These are phyloP conservation scores for Talaromyces pinophilus DNA, from an alignment of 2,329 filamentous ascomycete genomes.

Conservation along the genomic window DNA sequence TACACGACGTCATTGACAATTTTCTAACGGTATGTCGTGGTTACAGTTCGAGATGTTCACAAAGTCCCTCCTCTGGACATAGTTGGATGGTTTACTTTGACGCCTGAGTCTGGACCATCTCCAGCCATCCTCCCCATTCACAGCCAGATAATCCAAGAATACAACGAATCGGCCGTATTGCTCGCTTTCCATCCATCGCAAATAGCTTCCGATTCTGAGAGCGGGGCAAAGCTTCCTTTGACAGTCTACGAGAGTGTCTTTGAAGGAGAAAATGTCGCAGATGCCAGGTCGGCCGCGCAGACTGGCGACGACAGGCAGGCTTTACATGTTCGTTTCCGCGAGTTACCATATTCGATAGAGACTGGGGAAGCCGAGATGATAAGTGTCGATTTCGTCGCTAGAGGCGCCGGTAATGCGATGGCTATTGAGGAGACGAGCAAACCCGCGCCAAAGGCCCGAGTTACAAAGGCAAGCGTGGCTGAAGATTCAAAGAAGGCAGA, in stretches of 20 bases:
- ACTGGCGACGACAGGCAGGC: slow-evolving; percentile 66
- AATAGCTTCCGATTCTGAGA: slow-evolving; percentile 53
- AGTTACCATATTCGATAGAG: slow-evolving; percentile 84
- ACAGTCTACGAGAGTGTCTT: slow-evolving; percentile 86
- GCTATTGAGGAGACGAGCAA: slow-evolving; percentile 47
- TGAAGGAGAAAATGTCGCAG: slow-evolving; percentile 65
- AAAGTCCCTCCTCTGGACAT: slow-evolving; percentile 79
- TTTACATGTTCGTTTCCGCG: slow-evolving; percentile 72
- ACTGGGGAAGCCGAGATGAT: slow-evolving; percentile 98
- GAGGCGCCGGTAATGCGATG: slow-evolving; percentile 77
- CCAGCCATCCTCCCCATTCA: slow-evolving; percentile 70
- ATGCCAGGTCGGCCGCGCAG: slow-evolving; percentile 65
- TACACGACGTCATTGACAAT: not conserved
- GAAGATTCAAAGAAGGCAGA: slow-evolving; percentile 36
- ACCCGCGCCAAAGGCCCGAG: slow-evolving; percentile 32
- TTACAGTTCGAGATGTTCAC: slow-evolving; percentile 80
- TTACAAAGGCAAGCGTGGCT: slow-evolving; percentile 37
- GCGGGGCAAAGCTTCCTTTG: slow-evolving; percentile 80
- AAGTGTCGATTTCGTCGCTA: slow-evolving; percentile 87
- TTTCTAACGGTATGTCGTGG: not conserved
- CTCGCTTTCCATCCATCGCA: slow-evolving; percentile 78
- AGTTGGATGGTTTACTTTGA: slow-evolving; percentile 88
- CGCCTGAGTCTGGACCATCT: slow-evolving; percentile 71
- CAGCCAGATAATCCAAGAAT: slow-evolving; percentile 69
- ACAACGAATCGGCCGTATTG: slow-evolving; percentile 84